Evolutionary conservation across 2,329 filamentous ascomycete genomes (phyloP), one percentile per base, ranked within the genome.

Genomic region (Fusarium torreyae): DNA sequence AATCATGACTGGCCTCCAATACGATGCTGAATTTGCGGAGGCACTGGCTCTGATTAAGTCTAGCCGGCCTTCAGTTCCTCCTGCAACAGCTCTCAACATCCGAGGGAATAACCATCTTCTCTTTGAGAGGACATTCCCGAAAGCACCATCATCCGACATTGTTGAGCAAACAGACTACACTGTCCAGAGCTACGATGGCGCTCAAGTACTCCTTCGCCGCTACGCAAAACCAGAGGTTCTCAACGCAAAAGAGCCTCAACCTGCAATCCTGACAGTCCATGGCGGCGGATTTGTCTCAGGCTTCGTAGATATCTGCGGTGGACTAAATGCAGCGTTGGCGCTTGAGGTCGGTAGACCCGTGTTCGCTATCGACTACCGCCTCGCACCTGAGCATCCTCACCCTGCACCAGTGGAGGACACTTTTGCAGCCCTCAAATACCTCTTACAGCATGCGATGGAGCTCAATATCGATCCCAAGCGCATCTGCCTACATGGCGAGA

Each of bases 351-450:
- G 49, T 3, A 69, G 63, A 10, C 61, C 66, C 4, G 33, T 72
- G 3, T 74, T 74, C 53, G 66, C 57, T 4, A 48, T 74, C 33
- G 66, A 60, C 13, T 74, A 73, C 22, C 72, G 70, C 4, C 61
- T 73, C 26, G 68, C 72, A 11, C 72, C 69, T 3, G 68, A 74
- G 50, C 24, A 69, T 33, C 66, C 49, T 7, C 51, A 54, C 15
- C 70, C 70, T 10, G 44, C 58, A 1, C 45, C 57, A 1, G 44
- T 63, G 2, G 66, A 74, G 15, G 72, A 74, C 34, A 67, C 46
- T 7, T 72, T 63, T n/a, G 68, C 62, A 0, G 68, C 65, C 8
- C 49, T 73, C 2, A 62, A n/a, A 13, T 70, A 69, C 31, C 39
- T 74, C 8, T 17, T 45, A 1, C 55, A 64, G 3, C 57, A 74